Percentiles rank a stretch among this genome's conserved stretches.
Conservation (phyloP, 805 yeast species). For the Suhomyces sp. region DNA sequence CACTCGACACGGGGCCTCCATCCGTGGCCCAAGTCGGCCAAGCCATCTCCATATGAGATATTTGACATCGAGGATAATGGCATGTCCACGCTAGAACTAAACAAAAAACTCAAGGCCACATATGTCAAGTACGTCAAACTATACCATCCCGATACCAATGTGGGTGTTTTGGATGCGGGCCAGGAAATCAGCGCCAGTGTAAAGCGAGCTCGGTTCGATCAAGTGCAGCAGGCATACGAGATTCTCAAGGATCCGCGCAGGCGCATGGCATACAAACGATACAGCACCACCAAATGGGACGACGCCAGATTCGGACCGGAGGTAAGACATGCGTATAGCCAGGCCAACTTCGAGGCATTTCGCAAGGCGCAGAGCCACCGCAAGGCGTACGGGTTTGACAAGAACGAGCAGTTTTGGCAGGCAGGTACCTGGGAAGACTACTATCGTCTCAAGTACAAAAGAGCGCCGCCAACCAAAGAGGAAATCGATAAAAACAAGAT, state of each 20-base stretch:
- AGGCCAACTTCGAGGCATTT: constrained; percentile 28
- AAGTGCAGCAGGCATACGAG: constrained; percentile 37
- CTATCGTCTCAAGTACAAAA: constrained; percentile 40
- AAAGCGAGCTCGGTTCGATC: constrained; percentile 32
- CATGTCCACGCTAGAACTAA: constrained; percentile 49
- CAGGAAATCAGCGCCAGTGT: constrained; percentile 25
- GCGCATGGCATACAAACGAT: constrained; percentile 27
- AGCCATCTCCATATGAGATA: constrained; percentile 72
- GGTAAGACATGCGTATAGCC: constrained; percentile 8
- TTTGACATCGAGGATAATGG: constrained; percentile 39
- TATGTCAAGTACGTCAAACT: constrained; percentile 53
- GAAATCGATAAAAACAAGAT: constrained; percentile 41
- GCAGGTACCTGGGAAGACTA: constrained; percentile 68
- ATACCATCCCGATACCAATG: constrained; percentile 75
- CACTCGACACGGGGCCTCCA: constrained; percentile 18
- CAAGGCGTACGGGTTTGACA: constrained; percentile 25
- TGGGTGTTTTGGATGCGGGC: constrained; percentile 25
- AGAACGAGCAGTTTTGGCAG: constrained; percentile 50
- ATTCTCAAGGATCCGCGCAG: constrained; percentile 50
- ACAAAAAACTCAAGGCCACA: constrained; percentile 37
- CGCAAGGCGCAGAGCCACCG: constrained; percentile 39
- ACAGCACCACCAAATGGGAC: constrained; percentile 19
- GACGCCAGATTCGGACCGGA: background rate
- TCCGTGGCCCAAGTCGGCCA: constrained; percentile 55
- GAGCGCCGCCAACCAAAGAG: constrained; percentile 39